Evolutionary conservation across 1,284 basidiomycete species (phyloP), one percentile per base, ranked within the genome.

Genomic region (Cryptococcus maquisensis): DNA sequence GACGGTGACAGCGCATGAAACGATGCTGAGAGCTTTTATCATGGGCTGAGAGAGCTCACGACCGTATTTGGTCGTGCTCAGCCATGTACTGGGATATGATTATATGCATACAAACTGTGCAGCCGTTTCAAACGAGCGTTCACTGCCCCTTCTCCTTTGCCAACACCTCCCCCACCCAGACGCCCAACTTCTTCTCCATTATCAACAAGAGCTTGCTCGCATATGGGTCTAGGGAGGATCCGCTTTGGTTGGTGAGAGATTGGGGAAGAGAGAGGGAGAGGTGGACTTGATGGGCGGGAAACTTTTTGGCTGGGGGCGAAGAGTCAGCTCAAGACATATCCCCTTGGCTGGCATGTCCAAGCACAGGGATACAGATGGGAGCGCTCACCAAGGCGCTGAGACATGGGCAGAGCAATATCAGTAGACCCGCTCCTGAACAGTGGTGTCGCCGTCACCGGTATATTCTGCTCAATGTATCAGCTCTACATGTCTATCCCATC

Each of bases 371-470:
- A n/a, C 15, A 39, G 35, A 16, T 21, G 38, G 1, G 32, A 12
- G 38, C 10, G 75, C 81, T 79, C 77, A 90, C 88, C 87, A 67
- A 91, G 79, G 61, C 88, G 81, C 74, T 85, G 85, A 46, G 87
- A 83, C 84, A 90, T 88, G 40, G 84, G 78, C 55, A 84, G 74
- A 41, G 87, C 83, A 26, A 81, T 76, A 68, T 89, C 88, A 36
- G 83, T 82, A 48, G 79, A 78, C 24, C 82, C 79, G 26, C 84
- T 79, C 52, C 86, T 82, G 75, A 84, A 87, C 51, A 91, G 73
- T 44, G 83, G 79, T 26, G 86, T 88, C 43, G 81, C 84, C 47
- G 83, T 78, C 35, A 80, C 79, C 8, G 77, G 75, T 39, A 76
- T 75, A 63, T 72, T 78, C 68, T 74, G 51, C 64, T 39, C 76